Evolutionary conservation across 192 early-diverging fungal species (phyloP).

Genomic region (Backusella macrospora): DNA sequence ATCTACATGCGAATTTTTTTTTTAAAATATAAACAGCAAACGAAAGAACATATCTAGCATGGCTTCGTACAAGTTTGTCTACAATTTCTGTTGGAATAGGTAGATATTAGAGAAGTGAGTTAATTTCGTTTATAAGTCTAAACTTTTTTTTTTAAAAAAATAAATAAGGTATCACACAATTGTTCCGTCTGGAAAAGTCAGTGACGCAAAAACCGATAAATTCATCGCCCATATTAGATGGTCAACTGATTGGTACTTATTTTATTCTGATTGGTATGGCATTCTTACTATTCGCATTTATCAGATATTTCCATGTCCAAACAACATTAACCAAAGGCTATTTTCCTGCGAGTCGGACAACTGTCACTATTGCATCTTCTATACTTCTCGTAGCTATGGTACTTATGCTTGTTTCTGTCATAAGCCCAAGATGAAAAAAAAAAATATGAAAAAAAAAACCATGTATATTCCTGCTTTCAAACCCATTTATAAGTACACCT

Average conservation of each 20-base stretch:
- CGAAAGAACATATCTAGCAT: slow-evolving; percentile 78
- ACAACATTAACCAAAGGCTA: slow-evolving; percentile 63
- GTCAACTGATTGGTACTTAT: slow-evolving; percentile 49
- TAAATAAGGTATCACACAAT: slow-evolving; percentile 34
- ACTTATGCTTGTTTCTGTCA: slow-evolving; percentile 38
- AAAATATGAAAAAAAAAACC: not conserved
- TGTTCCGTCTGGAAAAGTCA: slow-evolving; percentile 34
- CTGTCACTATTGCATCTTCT: slow-evolving; percentile 46
- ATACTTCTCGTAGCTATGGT: slow-evolving; percentile 41
- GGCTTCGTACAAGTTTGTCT: slow-evolving; percentile 75
- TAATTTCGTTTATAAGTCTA: not conserved
- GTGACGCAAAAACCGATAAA: not conserved
- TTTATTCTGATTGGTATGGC: slow-evolving; percentile 68
- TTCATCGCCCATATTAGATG: slow-evolving; percentile 33
- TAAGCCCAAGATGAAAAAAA: not conserved
- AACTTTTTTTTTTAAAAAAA: not conserved
- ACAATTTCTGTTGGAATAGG: slow-evolving; percentile 74
- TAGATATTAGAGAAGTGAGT: slow-evolving; percentile 19
- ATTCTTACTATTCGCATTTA: slow-evolving; percentile 64
- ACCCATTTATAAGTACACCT: not conserved
- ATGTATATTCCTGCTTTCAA: not conserved
- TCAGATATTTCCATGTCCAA: slow-evolving; percentile 76
- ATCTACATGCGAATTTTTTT: not conserved
- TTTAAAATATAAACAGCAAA: slow-evolving; percentile 52
- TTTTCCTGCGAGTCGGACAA: slow-evolving; percentile 72